These are phyloP conservation scores for Ophiostoma triangulosporum DNA, from an alignment of 2,329 filamentous ascomycete genomes.

Conservation along the genomic window DNA sequence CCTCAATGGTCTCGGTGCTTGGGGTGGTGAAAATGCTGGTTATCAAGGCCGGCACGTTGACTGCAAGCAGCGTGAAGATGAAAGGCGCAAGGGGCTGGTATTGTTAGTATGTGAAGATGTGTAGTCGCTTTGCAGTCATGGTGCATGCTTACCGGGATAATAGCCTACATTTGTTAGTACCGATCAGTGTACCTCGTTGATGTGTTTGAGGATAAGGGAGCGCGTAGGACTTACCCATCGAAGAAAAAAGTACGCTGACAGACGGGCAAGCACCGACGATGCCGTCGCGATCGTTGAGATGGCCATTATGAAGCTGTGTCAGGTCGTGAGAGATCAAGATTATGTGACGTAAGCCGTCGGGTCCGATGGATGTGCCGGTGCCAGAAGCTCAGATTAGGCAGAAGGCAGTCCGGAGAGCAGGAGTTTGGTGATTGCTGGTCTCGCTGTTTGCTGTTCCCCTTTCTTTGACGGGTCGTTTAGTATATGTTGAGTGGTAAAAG, in stretches of 20 bases:
- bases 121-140: not conserved
- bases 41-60: conserved; percentile 47
- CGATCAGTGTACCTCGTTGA: too few species aligned
- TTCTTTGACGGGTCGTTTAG: not conserved
- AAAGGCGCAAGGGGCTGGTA: conserved; percentile 14
- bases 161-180: not conserved
- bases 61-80: conserved; percentile 47
- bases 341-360: not conserved
- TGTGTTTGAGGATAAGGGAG: too few species aligned
- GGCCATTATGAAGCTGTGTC: conserved; percentile 17
- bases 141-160: not conserved
- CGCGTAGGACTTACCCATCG: conserved; percentile 38
- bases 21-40: not conserved
- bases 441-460: not conserved
- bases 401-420: not conserved
- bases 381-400: not conserved
- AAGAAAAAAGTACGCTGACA: conserved; percentile 42
- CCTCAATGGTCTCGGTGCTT: conserved; percentile 25
- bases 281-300: conserved; percentile 23
- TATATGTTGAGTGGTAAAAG: not conserved
- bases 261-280: conserved; percentile 36
- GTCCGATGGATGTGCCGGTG: not conserved
- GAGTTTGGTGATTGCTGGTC: not conserved
- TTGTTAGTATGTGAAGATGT: not conserved
- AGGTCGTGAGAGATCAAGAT: not conserved